Conservation (phyloP, 2,329 filamentous ascomycete species). For the Penicillium griseofulvum region DNA sequence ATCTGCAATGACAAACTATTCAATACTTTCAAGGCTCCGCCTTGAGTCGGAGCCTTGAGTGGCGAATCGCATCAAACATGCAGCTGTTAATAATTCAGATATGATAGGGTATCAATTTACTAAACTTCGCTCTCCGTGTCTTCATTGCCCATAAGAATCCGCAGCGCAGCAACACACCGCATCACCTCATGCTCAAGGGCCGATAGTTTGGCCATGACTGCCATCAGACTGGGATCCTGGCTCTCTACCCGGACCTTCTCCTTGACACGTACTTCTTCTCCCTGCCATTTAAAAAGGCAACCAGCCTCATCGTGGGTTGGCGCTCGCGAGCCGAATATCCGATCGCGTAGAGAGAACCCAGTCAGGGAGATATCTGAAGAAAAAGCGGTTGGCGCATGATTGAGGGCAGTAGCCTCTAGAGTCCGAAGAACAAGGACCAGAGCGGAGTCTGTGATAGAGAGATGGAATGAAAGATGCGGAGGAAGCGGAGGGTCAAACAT, state of each 20-base stretch:
- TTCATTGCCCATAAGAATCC: constrained; percentile 71
- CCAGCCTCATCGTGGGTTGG: constrained; percentile 79
- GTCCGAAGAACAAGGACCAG: constrained; percentile 69
- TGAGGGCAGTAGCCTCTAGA: constrained; percentile 61
- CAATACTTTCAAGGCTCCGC: not conserved
- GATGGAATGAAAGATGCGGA: constrained; percentile 67
- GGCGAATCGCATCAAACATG: not conserved
- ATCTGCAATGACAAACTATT: not conserved
- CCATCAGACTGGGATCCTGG: constrained; percentile 82
- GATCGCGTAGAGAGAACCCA: constrained; percentile 58
- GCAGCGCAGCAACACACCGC: constrained; percentile 68
- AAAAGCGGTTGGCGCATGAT: constrained; percentile 63
- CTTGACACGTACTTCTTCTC: constrained; percentile 74
- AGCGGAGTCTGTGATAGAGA: constrained; percentile 67
- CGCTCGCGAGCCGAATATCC: constrained; percentile 51
- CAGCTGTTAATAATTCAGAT: not conserved
- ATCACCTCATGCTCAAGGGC: constrained; percentile 72
- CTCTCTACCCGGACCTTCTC: constrained; percentile 89
- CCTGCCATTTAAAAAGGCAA: constrained; percentile 67
- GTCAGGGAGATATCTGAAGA: constrained; percentile 64
- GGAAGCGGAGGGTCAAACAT: constrained; percentile 63
- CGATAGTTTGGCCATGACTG: constrained; percentile 76
- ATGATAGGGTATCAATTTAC: constrained; percentile 2
- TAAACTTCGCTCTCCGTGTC: constrained; percentile 40
- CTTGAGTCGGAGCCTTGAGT: not conserved